Conservation (phyloP, 2,329 filamentous ascomycete genomes). For the Penicillium thymicola region DNA sequence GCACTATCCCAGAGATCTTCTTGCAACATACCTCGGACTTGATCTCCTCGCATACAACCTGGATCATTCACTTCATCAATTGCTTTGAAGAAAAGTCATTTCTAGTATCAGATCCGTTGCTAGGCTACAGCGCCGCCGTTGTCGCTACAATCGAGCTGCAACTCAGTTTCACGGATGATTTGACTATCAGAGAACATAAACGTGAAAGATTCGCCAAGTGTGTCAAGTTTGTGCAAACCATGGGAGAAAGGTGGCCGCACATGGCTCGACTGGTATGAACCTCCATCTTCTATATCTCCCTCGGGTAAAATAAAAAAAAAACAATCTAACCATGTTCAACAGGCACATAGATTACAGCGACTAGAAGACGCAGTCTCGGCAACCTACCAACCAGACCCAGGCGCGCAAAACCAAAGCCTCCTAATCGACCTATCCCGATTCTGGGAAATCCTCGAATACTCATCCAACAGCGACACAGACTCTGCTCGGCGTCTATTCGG, state of each 20-base stretch:
- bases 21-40: conserved; percentile 54
- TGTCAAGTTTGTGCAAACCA: conserved; percentile 43
- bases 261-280: conserved; percentile 42
- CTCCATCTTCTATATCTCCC: too few species aligned
- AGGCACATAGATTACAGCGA: conserved; percentile 45
- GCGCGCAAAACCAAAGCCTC: conserved; percentile 36
- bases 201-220: conserved; percentile 46
- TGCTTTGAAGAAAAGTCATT: conserved; percentile 47
- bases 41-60: conserved; percentile 51
- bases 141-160: conserved; percentile 55
- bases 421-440: conserved; percentile 48
- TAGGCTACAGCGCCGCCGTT: conserved; percentile 51
- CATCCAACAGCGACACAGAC: conserved; percentile 40
- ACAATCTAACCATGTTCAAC: neutral
- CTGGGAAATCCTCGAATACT: conserved; percentile 50
- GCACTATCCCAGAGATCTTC: conserved; percentile 54
- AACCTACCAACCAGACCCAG: conserved; percentile 40
- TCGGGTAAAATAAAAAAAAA: neutral
- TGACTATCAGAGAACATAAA: conserved; percentile 40
- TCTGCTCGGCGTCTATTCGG: conserved; percentile 43
- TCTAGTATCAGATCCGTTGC: conserved; percentile 46
- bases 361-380: conserved; percentile 46
- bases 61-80: conserved; percentile 54
- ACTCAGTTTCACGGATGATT: conserved; percentile 50
- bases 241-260: conserved; percentile 47